These are phyloP conservation scores for Pythium coloratum DNA, from an alignment of 352 stramenopile genomes.

Conservation along the genomic window DNA sequence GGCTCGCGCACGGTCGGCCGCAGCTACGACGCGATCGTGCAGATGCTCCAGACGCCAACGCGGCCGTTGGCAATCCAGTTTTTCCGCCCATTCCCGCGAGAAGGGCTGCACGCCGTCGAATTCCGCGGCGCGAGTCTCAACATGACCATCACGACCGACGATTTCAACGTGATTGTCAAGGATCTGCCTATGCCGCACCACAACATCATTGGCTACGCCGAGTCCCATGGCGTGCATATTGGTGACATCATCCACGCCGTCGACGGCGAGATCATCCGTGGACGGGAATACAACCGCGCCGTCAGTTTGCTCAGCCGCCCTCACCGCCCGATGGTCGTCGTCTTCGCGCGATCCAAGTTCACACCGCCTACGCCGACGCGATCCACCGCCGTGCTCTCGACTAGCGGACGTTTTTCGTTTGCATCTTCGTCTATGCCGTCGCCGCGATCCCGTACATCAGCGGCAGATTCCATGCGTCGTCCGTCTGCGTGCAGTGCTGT, in stretches of 20 bases:
- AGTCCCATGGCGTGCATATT: conserved; percentile 79
- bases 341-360: conserved; percentile 75
- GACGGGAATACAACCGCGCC: conserved; percentile 78
- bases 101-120: conserved; percentile 83
- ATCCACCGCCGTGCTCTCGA: conserved; percentile 31
- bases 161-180: conserved; percentile 85
- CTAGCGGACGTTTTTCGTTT: conserved; percentile 66
- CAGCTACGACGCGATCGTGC: conserved; percentile 80
- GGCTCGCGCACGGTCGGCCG: conserved; percentile 69
- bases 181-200: conserved; percentile 78
- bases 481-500: conserved; percentile 25
- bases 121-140: conserved; percentile 79
- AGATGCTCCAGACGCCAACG: conserved; percentile 84
- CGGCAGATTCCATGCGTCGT: conserved; percentile 16
- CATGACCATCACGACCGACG: conserved; percentile 86
- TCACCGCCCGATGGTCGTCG: conserved; percentile 72
- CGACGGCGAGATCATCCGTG: conserved; percentile 75
- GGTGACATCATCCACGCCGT: conserved; percentile 80
- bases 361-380: conserved; percentile 58
- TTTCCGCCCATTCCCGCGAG: conserved; percentile 71
- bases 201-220: conserved; percentile 83
- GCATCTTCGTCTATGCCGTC: conserved; percentile 68
- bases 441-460: conserved; percentile 34
- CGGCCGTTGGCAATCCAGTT: conserved; percentile 79
- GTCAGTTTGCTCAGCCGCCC: conserved; percentile 74